A percentile compares a stretch with the other conserved stretches of the same genome.
These are phyloP conservation scores for Lactifluus echinatus DNA, from an alignment of 768 basidiomycete genomes.

Conservation along the genomic window DNA sequence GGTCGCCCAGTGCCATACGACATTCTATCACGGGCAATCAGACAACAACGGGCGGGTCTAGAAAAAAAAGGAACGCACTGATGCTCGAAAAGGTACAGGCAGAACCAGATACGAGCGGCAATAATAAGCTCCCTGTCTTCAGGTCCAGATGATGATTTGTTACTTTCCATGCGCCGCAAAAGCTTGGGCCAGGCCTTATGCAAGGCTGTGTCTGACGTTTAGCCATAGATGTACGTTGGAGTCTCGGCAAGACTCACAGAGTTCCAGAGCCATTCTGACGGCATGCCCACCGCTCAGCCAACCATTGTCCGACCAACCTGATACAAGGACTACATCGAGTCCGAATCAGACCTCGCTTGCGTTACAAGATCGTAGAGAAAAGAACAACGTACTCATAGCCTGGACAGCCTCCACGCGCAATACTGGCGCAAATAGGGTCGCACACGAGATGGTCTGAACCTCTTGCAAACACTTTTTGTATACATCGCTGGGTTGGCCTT, in stretches of 20 bases:
- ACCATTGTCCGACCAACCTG: slow-evolving; percentile 94
- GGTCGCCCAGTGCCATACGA: slow-evolving; percentile 94
- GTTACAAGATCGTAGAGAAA: not conserved
- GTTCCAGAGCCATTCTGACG: slow-evolving; percentile 94
- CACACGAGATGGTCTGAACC: slow-evolving; percentile 76
- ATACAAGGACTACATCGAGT: slow-evolving; percentile 64
- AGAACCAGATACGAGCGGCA: slow-evolving; percentile 85
- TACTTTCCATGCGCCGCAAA: slow-evolving; percentile 64
- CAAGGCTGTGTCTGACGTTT: slow-evolving; percentile 44
- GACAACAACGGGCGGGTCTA: not conserved
- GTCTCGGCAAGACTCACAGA: slow-evolving; percentile 48
- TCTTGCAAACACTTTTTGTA: slow-evolving; percentile 71
- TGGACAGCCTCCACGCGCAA: slow-evolving; percentile 81
- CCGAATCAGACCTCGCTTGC: not conserved
- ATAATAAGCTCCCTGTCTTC: slow-evolving; percentile 74
- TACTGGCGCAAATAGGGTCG: slow-evolving; percentile 82
- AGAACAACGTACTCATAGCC: slow-evolving; percentile 68
- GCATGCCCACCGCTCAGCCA: slow-evolving; percentile 94
- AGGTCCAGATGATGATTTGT: slow-evolving; percentile 45
- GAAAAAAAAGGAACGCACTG: slow-evolving; percentile 51
- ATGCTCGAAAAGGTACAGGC: slow-evolving; percentile 88
- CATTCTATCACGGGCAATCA: slow-evolving; percentile 42
- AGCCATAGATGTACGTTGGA: not conserved
- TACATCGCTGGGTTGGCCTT: slow-evolving; percentile 69
- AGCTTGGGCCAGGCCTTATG: slow-evolving; percentile 88